A percentile compares a stretch with the other conserved stretches of the same genome.
Conservation (phyloP, 2,329 filamentous ascomycete species). For the Fusarium sp. region DNA sequence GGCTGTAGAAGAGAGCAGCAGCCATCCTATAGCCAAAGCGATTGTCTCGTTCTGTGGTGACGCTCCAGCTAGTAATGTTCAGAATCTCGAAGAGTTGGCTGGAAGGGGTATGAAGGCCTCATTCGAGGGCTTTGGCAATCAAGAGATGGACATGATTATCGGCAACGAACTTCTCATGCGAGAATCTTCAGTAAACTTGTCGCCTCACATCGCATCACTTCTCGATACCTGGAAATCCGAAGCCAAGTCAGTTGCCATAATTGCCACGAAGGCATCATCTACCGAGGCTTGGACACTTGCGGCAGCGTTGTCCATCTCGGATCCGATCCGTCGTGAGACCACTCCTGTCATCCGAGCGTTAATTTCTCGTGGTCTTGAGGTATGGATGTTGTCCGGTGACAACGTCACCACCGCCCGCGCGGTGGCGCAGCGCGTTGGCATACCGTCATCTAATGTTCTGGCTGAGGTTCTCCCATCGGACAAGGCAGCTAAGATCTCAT, state of each 20-base stretch:
- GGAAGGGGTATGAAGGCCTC: slow-evolving; percentile 75
- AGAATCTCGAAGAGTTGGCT: slow-evolving; percentile 70
- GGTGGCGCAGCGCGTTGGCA: slow-evolving; percentile 79
- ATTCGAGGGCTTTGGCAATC: slow-evolving; percentile 31
- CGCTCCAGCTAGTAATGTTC: slow-evolving; percentile 47
- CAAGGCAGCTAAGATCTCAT: slow-evolving; percentile 77
- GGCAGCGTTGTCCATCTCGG: slow-evolving; percentile 79
- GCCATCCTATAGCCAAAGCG: slow-evolving; percentile 78
- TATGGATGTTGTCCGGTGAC: slow-evolving; percentile 95
- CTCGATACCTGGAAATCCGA: slow-evolving; percentile 68
- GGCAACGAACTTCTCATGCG: slow-evolving; percentile 78
- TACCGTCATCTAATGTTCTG: slow-evolving; percentile 77
- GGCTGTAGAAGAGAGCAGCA: slow-evolving; percentile 74
- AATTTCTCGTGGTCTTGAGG: slow-evolving; percentile 70
- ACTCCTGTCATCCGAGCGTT: slow-evolving; percentile 71
- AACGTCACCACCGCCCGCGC: slow-evolving; percentile 85
- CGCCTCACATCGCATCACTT: slow-evolving; percentile 45
- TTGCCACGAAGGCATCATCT: slow-evolving; percentile 53
- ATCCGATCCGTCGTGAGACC: slow-evolving; percentile 81
- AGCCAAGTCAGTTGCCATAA: slow-evolving; percentile 71
- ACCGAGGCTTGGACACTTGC: slow-evolving; percentile 60
- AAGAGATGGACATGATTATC: slow-evolving; percentile 64
- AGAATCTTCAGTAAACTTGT: slow-evolving; percentile 55
- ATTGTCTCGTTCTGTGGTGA: slow-evolving; percentile 69
- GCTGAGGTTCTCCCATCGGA: slow-evolving; percentile 87